These are phyloP conservation scores for Xylariaceae sp. DNA, from an alignment of 2,329 filamentous ascomycete species.

Conservation along the genomic window DNA sequence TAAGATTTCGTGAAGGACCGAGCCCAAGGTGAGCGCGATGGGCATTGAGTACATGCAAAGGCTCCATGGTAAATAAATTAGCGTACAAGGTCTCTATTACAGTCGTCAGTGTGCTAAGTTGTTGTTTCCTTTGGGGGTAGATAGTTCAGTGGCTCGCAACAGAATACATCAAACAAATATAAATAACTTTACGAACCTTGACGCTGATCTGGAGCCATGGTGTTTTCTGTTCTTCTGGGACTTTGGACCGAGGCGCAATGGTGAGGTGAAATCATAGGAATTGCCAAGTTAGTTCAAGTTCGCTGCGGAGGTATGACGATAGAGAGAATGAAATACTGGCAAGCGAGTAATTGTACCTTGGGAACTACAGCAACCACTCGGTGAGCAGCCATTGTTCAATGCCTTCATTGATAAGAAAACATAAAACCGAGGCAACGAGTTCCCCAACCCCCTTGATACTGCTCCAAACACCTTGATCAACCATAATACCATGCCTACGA, in stretches of 20 bases:
- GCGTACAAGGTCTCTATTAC: neutral
- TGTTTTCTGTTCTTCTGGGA: neutral
- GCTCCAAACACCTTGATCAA: too few relatives aligned
- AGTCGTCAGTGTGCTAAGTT: neutral
- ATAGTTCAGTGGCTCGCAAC: neutral
- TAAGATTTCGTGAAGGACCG: constrained; percentile 11
- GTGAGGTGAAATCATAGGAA: neutral
- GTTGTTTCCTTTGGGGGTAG: neutral
- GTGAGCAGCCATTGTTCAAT: too few relatives aligned
- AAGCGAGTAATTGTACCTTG: too few relatives aligned
- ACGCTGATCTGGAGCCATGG: neutral
- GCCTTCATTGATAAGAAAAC: too few relatives aligned
- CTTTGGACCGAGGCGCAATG: neutral
- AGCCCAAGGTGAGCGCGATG: neutral
- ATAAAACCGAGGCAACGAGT: too few relatives aligned
- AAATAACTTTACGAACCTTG: neutral
- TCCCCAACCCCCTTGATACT: too few relatives aligned
- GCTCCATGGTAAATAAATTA: neutral
- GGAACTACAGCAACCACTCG: too few relatives aligned
- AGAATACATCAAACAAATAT: neutral
- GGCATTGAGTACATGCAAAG: neutral
- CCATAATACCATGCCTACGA: too few relatives aligned
- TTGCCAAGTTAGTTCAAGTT: too few relatives aligned
- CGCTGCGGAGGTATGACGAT: too few relatives aligned
- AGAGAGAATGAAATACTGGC: too few relatives aligned